Percentiles rank a stretch among this genome's conserved stretches.
These are phyloP conservation scores for Uronychia setigera DNA, from an alignment of 73 alveolate genomes.

Conservation along the genomic window DNA sequence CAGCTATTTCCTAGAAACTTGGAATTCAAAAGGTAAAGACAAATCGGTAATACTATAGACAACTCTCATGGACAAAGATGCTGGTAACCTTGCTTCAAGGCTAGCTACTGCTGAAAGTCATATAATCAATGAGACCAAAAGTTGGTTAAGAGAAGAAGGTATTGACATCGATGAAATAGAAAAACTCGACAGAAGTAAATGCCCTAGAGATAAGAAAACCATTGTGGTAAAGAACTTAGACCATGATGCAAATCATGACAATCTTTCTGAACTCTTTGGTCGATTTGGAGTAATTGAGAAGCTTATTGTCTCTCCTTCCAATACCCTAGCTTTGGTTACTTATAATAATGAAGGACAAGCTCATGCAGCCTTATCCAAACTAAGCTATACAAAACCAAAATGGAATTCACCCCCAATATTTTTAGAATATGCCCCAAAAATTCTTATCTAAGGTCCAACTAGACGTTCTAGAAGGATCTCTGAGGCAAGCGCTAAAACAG, in stretches of 20 bases:
- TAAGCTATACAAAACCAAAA: constrained; percentile 73
- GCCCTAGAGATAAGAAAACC: constrained; percentile 79
- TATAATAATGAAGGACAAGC: constrained; percentile 86
- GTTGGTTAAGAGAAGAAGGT: constrained; percentile 93
- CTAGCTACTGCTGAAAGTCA: constrained; percentile 93
- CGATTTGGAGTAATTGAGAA: constrained; percentile 88
- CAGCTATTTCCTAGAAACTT: constrained; percentile 83
- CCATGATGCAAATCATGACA: constrained; percentile 70
- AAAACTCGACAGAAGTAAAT: constrained; percentile 78
- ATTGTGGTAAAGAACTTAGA: constrained; percentile 92
- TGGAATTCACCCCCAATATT: constrained; percentile 58
- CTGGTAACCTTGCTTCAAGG: constrained; percentile 90
- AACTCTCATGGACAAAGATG: constrained; percentile 87
- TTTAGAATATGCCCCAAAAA: constrained; percentile 76
- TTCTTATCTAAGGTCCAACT: background rate
- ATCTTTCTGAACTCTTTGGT: constrained; percentile 81
- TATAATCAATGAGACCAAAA: constrained; percentile 94
- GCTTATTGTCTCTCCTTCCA: constrained; percentile 87
- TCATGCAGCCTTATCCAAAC: constrained; percentile 87
- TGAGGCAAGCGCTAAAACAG: constrained; percentile 20
- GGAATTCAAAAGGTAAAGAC: constrained; percentile 85
- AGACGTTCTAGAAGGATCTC: constrained; percentile 8
- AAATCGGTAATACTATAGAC: no score
- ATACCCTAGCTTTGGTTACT: constrained; percentile 92
- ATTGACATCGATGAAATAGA: constrained; percentile 81